Base-by-base conservation (phyloP, 805 yeast genomes). In the Yamadazyma laniorum region DNA sequence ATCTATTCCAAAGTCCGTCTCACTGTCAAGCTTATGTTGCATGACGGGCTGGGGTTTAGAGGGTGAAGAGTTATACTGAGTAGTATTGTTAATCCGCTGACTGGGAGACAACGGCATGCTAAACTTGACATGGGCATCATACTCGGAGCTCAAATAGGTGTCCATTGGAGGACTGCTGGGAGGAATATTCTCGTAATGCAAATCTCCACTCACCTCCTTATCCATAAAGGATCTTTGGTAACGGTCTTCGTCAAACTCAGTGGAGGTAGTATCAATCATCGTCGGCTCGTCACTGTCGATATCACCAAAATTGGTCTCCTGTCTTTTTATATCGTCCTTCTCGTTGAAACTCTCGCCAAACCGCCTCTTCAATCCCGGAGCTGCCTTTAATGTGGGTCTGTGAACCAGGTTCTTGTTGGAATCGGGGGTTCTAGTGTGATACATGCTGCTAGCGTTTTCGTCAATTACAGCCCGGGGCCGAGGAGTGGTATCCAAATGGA, bases 1-100 rank as follows among this genome's bases (percentile, higher is more conserved):
- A 47, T 77, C 82, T 19, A 77, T 62, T 0, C 80, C 81, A 44
- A 75, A 71, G 42, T 68, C 75, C 6, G 74, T 59, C 18, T 67
- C 73, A 8, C 48, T 44, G 4, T 39, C 44, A 8, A 47, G 32
- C 15, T 35, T 27, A 17, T 33, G 43, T 25, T 26, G 34, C 35
- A 29, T 32, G 2, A 37, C 32, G 6, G 9, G 9, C 6, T n/a
- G 6, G 15, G 17, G 26, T 13, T 28, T 29, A 8, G 39, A 29
- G 9, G 39, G 39, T n/a, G 39, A 35, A 3, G 39, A 35, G 17
- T 25, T 3, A 4, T 16, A 14, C 22, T 21, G 29, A 6, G 26
- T 5, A 18, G 43, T 43, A 34, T 45, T 40, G 18, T 43, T 21
- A 13, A 43, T 17, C 11, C 35, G 39, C 25, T 44, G 49, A 30